Conservation (phyloP, 129 eudicot genomes). For the Flaveria linearis region DNA sequence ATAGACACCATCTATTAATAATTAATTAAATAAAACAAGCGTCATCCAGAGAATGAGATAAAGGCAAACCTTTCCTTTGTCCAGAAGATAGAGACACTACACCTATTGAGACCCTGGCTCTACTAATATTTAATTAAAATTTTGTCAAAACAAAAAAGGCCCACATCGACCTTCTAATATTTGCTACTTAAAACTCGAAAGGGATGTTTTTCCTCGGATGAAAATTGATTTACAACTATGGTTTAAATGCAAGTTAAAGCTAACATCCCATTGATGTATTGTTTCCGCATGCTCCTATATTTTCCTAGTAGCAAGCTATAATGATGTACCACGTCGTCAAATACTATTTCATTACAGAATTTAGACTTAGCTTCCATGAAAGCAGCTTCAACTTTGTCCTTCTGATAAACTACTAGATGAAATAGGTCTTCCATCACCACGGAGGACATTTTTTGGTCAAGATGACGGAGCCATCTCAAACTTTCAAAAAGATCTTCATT, state of each 20-base stretch:
- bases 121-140: background rate
- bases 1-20: background rate
- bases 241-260: slow-evolving; percentile 28
- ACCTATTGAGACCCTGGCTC: too few relatives aligned
- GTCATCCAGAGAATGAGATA: too few relatives aligned
- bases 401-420: slow-evolving; percentile 31
- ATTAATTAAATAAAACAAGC: background rate
- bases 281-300: slow-evolving; percentile 56
- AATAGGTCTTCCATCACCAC: slow-evolving; percentile 26
- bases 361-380: slow-evolving; percentile 53
- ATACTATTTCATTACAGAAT: slow-evolving; percentile 55
- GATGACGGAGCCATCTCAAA: slow-evolving; percentile 58
- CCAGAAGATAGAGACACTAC: too few relatives aligned
- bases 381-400: slow-evolving; percentile 49
- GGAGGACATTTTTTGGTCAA: slow-evolving; percentile 27
- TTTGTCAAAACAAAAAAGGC: background rate
- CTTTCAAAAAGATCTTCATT: slow-evolving; percentile 53
- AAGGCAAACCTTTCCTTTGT: too few relatives aligned
- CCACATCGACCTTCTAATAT: background rate
- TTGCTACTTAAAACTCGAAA: too few relatives aligned
- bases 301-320: slow-evolving; percentile 54
- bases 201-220: too few relatives aligned
- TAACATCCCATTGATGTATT: slow-evolving; percentile 65
- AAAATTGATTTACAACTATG: slow-evolving; percentile 6
- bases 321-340: slow-evolving; percentile 44